Percentiles rank a stretch among this genome's conserved stretches.
These are phyloP conservation scores for Mycosphaerella arachidis DNA, from an alignment of 2,329 filamentous ascomycete species.

Conservation along the genomic window DNA sequence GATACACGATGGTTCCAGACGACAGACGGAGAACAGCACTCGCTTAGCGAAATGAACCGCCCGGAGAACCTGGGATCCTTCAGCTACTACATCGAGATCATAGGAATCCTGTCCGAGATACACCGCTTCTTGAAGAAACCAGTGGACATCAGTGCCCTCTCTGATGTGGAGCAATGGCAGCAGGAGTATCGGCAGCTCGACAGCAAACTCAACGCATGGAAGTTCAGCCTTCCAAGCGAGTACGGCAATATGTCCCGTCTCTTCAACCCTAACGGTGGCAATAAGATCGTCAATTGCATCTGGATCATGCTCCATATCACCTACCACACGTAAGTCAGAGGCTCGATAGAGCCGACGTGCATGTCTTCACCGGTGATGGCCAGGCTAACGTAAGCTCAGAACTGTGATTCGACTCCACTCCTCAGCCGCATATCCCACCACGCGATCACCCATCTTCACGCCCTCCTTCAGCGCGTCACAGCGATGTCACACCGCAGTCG, in stretches of 20 bases:
- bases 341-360: background rate
- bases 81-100: conserved; percentile 83
- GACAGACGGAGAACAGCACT: conserved; percentile 49
- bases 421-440: conserved; percentile 87
- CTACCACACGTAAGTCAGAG: conserved; percentile 65
- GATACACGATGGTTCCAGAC: conserved; percentile 76
- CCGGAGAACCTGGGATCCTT: conserved; percentile 83
- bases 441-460: conserved; percentile 80
- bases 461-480: conserved; percentile 82
- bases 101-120: conserved; percentile 80
- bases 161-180: conserved; percentile 88
- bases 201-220: conserved; percentile 73
- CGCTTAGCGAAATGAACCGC: conserved; percentile 51
- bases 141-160: conserved; percentile 77
- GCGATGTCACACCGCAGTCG: conserved; percentile 75
- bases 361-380: conserved; percentile 5
- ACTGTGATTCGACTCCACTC: conserved; percentile 87
- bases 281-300: conserved; percentile 69
- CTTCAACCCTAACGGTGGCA: conserved; percentile 57
- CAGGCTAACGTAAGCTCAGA: conserved; percentile 35
- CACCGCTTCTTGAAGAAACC: conserved; percentile 85
- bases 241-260: conserved; percentile 80
- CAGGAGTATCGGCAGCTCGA: conserved; percentile 80
- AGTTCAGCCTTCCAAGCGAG: conserved; percentile 74
- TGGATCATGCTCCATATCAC: conserved; percentile 91